Percentiles rank a stretch among this genome's conserved stretches.
Conservation (phyloP, 345 rosid species). For the Heritiera littoralis region DNA sequence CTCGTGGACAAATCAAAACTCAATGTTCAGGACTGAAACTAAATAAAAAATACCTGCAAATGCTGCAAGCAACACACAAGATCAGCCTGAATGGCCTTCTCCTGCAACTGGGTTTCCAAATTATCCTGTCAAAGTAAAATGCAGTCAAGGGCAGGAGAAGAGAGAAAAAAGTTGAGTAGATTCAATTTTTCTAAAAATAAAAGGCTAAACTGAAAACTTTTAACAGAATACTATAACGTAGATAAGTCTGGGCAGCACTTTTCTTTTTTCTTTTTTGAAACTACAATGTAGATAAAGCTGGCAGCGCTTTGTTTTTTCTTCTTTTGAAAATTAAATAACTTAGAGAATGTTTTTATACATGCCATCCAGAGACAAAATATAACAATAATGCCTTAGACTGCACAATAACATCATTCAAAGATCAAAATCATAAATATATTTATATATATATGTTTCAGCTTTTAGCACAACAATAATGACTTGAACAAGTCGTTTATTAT, state of each 20-base stretch:
- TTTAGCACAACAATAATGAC: background rate
- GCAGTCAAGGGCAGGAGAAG: slow-evolving; percentile 1
- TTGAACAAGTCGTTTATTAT: background rate
- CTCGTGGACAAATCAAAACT: too few species aligned
- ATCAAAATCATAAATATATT: background rate
- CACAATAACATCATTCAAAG: slow-evolving; percentile 6
- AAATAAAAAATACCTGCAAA: slow-evolving; percentile 60
- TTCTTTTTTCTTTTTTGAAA: background rate
- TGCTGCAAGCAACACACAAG: slow-evolving; percentile 92
- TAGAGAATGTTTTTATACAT: background rate
- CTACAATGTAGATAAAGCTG: background rate
- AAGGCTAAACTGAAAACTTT: background rate
- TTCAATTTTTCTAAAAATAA: slow-evolving; percentile 8
- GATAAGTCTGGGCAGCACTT: background rate
- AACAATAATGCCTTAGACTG: background rate
- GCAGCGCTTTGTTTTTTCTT: background rate
- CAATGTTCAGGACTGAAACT: background rate
- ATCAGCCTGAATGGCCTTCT: slow-evolving; percentile 64
- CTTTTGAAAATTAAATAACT: background rate
- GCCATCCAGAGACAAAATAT: background rate
- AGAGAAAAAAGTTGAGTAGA: background rate
- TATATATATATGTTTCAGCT: background rate
- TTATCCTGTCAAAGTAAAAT: slow-evolving; percentile 51
- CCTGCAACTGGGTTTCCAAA: slow-evolving; percentile 59
- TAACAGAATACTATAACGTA: background rate